These are phyloP conservation scores for Salmacisia buchloeana DNA, from an alignment of 1,284 basidiomycete species.

Conservation along the genomic window DNA sequence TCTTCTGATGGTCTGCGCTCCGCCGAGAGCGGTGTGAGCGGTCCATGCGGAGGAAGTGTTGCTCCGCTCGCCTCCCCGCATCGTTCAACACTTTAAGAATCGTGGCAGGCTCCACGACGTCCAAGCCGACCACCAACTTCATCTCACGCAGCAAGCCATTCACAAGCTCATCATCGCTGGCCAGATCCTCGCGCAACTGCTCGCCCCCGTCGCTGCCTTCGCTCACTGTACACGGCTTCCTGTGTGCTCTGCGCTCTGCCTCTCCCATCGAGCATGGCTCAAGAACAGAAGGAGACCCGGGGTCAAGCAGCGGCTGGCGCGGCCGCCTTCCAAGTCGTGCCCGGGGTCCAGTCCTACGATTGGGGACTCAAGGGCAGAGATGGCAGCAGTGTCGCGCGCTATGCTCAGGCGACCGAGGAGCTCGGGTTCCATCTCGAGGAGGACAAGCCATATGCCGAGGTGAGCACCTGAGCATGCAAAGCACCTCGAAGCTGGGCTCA, in stretches of 20 bases:
- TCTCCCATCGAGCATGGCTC: not conserved
- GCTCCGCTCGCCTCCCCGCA: no score
- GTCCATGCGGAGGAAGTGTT: no score
- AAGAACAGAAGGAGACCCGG: not conserved
- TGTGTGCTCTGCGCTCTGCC: no score
- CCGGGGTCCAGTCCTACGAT: slow-evolving; percentile 47
- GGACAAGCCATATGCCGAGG: slow-evolving; percentile 42
- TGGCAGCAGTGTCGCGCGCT: slow-evolving; percentile 35
- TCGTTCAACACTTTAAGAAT: no score
- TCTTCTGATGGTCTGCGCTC: no score
- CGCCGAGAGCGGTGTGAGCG: no score
- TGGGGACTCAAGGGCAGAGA: slow-evolving; percentile 40
- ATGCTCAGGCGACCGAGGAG: slow-evolving; percentile 27
- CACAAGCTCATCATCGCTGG: not conserved
- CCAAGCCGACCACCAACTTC: not conserved
- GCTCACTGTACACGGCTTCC: no score
- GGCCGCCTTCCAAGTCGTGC: slow-evolving; percentile 36
- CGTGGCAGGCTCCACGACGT: not conserved
- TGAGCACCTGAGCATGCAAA: slow-evolving; percentile 10
- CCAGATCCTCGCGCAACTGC: not conserved
- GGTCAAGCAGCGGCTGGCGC: not conserved
- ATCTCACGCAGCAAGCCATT: not conserved
- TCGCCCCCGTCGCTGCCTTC: no score
- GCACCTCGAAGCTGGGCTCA: no score
- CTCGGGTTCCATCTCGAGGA: slow-evolving; percentile 22